A percentile compares a stretch with the other conserved stretches of the same genome.
phyloP scores from a whole-genome alignment of 2,329 filamentous ascomycete genomes.

The Clonostachys rhizophaga region DNA sequence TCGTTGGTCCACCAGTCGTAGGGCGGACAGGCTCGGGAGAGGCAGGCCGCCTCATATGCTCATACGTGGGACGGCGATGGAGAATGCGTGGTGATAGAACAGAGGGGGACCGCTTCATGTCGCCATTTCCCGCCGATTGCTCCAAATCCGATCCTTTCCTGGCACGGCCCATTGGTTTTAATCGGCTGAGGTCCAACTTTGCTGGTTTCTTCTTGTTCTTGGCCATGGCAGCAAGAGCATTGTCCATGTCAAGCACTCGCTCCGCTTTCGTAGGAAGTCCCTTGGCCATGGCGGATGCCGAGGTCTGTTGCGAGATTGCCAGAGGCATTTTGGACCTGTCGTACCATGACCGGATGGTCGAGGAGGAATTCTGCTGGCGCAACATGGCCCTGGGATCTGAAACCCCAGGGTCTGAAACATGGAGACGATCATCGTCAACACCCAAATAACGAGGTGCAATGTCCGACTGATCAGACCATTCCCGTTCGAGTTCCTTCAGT shows the following conservation, averaged over 20 bases:
- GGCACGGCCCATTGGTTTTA: slow-evolving; percentile 26
- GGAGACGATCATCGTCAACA: slow-evolving; percentile 7
- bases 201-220: slow-evolving; percentile 36
- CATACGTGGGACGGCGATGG: slow-evolving; percentile 27
- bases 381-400: slow-evolving; percentile 37
- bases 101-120: slow-evolving; percentile 35
- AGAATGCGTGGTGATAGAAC: slow-evolving; percentile 28
- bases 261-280: slow-evolving; percentile 43
- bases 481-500: not conserved
- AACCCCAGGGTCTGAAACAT: slow-evolving; percentile 9
- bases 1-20: not conserved
- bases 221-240: slow-evolving; percentile 9
- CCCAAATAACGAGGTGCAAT: slow-evolving; percentile 28
- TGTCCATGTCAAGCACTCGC: slow-evolving; percentile 39
- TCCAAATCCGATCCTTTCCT: slow-evolving; percentile 22
- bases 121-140: slow-evolving; percentile 24
- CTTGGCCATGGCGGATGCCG: slow-evolving; percentile 53
- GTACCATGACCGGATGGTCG: slow-evolving; percentile 53
- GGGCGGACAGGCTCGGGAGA: slow-evolving; percentile 3
- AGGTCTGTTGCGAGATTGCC: slow-evolving; percentile 55
- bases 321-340: slow-evolving; percentile 51
- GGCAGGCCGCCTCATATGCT: slow-evolving; percentile 17
- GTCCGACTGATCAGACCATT: slow-evolving; percentile 42
- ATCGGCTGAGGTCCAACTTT: slow-evolving; percentile 41
- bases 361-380: slow-evolving; percentile 44